These are phyloP conservation scores for Euphorbia celastroides DNA, from an alignment of 441 rosid species.

Conservation along the genomic window DNA sequence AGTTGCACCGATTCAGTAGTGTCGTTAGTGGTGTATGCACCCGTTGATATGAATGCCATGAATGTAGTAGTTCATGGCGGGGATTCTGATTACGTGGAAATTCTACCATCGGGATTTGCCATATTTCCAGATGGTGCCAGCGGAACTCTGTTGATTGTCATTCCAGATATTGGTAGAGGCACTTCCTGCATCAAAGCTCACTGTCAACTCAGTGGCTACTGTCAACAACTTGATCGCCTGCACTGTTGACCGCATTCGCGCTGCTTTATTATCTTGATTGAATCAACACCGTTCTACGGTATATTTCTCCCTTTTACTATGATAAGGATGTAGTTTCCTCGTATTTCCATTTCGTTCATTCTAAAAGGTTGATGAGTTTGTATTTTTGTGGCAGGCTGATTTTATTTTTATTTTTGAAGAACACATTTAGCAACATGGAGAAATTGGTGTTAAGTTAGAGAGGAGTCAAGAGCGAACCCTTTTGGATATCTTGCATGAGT, in stretches of 20 bases:
- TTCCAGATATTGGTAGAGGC: constrained; percentile 82
- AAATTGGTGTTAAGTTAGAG: constrained; percentile 17
- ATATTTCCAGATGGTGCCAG: constrained; percentile 74
- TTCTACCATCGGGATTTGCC: constrained; percentile 83
- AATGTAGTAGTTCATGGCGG: constrained; percentile 63
- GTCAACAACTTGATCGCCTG: constrained; percentile 65
- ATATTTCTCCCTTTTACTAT: background rate
- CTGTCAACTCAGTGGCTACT: constrained; percentile 80
- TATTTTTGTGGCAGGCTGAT: too few relatives aligned
- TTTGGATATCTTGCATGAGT: background rate
- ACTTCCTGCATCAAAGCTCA: constrained; percentile 50
- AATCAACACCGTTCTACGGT: constrained; percentile 17
- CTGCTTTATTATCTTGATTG: constrained; percentile 44
- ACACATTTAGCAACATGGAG: too few relatives aligned
- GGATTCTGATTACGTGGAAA: constrained; percentile 69
- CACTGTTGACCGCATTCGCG: constrained; percentile 69
- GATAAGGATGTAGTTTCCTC: background rate
- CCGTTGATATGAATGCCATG: constrained; percentile 60
- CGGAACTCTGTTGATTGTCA: constrained; percentile 84
- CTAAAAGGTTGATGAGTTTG: too few relatives aligned
- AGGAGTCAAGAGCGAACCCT: constrained; percentile 92
- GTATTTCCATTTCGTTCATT: too few relatives aligned
- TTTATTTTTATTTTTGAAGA: too few relatives aligned
- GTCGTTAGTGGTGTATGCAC: constrained; percentile 72
- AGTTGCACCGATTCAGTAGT: constrained; percentile 61